Evolutionary conservation across 2,329 filamentous ascomycete genomes (phyloP).

Genomic region (Aspergillus sp.): DNA sequence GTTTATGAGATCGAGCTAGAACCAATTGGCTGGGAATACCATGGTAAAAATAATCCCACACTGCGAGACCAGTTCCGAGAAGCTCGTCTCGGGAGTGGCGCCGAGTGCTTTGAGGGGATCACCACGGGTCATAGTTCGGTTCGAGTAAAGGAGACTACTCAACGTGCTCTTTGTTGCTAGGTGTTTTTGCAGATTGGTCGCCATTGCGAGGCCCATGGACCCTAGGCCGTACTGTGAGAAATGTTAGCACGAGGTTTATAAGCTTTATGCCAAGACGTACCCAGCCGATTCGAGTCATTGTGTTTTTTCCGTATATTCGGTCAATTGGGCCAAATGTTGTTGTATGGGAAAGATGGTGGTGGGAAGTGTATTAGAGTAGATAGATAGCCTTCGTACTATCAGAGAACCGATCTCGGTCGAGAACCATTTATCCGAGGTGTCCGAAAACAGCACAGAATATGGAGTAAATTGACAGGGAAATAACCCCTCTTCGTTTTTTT

Average conservation of each 20-base stretch:
- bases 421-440: not conserved
- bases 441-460: not conserved
- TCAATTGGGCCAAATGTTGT: not conserved
- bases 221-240: conserved; percentile 45
- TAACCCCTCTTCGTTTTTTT: not conserved
- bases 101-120: conserved; percentile 42
- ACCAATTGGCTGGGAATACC: conserved; percentile 23
- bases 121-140: conserved; percentile 48
- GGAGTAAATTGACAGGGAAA: not conserved
- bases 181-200: conserved; percentile 48
- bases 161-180: conserved; percentile 37
- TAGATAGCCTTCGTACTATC: conserved; percentile 12
- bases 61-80: conserved; percentile 40
- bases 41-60: conserved; percentile 48
- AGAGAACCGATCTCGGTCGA: conserved; percentile 25
- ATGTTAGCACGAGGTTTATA: not conserved
- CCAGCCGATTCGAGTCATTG: conserved; percentile 43
- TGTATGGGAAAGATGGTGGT: not conserved
- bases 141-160: conserved; percentile 42
- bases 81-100: conserved; percentile 36
- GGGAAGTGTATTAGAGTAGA: not conserved
- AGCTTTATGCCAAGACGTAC: conserved; percentile 24
- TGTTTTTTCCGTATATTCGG: conserved; percentile 6
- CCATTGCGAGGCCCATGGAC: conserved; percentile 53
- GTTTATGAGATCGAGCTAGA: not conserved